Evolutionary conservation across 352 stramenopile species (phyloP).

Genomic region (Phytophthora colocasiae): DNA sequence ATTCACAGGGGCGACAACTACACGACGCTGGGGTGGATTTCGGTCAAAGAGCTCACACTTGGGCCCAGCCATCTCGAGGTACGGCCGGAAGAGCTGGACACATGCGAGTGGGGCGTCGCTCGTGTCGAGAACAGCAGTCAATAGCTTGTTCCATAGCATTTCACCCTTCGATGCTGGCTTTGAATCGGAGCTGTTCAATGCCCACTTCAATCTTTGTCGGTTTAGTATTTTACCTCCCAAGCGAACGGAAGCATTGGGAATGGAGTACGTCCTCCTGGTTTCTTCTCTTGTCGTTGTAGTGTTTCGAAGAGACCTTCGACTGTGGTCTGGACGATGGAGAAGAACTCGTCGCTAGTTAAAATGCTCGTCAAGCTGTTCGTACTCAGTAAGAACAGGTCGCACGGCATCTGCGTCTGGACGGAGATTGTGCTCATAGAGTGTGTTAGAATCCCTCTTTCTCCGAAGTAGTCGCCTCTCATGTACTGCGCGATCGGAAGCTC

Average conservation of each 20-base stretch:
- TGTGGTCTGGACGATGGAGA: constrained; percentile 17
- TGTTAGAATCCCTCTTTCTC: constrained; percentile 50
- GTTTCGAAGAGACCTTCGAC: constrained; percentile 19
- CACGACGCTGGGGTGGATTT: background rate
- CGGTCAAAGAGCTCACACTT: constrained; percentile 31
- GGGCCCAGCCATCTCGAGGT: constrained; percentile 30
- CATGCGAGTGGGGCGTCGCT: constrained; percentile 17
- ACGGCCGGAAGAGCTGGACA: constrained; percentile 24
- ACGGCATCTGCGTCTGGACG: constrained; percentile 53
- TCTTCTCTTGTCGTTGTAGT: constrained; percentile 11
- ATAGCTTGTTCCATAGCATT: constrained; percentile 17
- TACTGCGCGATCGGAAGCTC: constrained; percentile 15
- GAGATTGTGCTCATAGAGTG: constrained; percentile 54
- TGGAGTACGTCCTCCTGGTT: background rate
- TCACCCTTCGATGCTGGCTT: background rate
- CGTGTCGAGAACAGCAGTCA: constrained; percentile 17
- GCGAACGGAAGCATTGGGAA: constrained; percentile 21
- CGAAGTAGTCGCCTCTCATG: constrained; percentile 52
- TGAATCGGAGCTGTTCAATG: constrained; percentile 2
- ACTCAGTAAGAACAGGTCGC: constrained; percentile 59
- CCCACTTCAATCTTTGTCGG: constrained; percentile 18
- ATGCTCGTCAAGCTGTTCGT: constrained; percentile 25
- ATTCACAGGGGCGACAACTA: background rate
- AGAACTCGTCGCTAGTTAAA: constrained; percentile 28
- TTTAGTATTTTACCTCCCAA: constrained; percentile 23